A percentile compares a stretch with the other conserved stretches of the same genome.
These are phyloP conservation scores for Fraxinus ornus DNA, from an alignment of 305 asterid genomes.

Conservation along the genomic window DNA sequence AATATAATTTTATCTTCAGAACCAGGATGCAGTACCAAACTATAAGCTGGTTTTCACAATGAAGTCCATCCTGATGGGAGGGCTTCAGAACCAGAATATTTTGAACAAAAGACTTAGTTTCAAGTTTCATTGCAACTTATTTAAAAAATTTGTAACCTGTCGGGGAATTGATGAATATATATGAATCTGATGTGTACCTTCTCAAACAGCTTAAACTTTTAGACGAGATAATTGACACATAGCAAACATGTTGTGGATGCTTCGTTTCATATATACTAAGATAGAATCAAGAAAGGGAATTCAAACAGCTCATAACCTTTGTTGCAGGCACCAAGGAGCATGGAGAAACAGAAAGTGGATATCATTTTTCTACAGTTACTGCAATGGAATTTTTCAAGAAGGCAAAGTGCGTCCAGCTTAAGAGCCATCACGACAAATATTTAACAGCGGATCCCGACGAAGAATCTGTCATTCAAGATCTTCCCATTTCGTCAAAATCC, in stretches of 20 bases:
- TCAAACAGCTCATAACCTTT: neutral
- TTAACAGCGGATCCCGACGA: conserved; percentile 38
- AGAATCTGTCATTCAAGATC: conserved; percentile 51
- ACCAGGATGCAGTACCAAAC: too few species aligned
- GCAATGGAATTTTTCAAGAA: conserved; percentile 66
- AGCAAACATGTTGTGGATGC: neutral
- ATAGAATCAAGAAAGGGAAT: neutral
- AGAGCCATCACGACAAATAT: conserved; percentile 65
- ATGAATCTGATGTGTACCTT: too few species aligned
- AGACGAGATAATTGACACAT: neutral
- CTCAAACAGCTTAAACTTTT: neutral
- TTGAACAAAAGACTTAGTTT: neutral
- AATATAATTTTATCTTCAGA: too few species aligned
- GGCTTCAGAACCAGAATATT: too few species aligned
- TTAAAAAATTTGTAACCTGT: too few species aligned
- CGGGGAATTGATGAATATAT: too few species aligned
- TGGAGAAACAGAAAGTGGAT: neutral
- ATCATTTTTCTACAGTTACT: conserved; percentile 19
- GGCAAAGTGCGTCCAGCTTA: conserved; percentile 57
- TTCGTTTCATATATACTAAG: neutral
- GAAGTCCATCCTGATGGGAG: too few species aligned
- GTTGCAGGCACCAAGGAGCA: neutral
- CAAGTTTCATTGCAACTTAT: too few species aligned
- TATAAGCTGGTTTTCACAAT: too few species aligned
- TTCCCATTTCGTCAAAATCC: conserved; percentile 30